Base-by-base conservation (phyloP, 2,329 filamentous ascomycete genomes). In the Penicillium sp. region DNA sequence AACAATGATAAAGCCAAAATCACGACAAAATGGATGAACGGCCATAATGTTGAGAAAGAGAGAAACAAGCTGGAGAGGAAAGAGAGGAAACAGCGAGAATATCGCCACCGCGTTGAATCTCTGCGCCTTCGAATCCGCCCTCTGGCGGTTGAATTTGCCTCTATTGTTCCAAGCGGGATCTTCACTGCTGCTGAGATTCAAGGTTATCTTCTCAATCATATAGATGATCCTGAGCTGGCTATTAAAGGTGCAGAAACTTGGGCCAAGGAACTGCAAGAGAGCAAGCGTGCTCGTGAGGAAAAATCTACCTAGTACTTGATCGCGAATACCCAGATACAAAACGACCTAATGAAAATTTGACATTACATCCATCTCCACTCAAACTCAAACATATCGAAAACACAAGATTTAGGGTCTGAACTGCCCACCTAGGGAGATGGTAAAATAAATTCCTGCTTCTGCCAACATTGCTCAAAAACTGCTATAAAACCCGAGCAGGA, bases 151-250 rank as follows among this genome's bases (percentile, higher is more conserved):
- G 52, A 66, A 15, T 74, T 73, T 47, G 62, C 66, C 0, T 57
- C 59, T 8, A 39, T 53, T 6, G 50, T 73, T 13, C 70, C 71
- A 1, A 53, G 50, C 4, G 62, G 59, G 0, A 62, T 70, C 28
- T 68, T 73, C 45, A 69, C 69, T 0, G 66, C 70, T 20, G 71
- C 70, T 10, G 69, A 73, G 57, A 67, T 73, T 18, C 71, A 74
- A 55, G 70, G 69, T 2, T 71, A 69, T 52, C 58, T 74, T 7
- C 58, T 74, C 3, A 64, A 64, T 25, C 53, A 72, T 39, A 72
- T 70, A 54, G 56, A 59, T 9, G 50, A 58, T 12, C 69, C 69
- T 0, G 57, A 65, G 42, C 45, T 23, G 12, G 71, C 69, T 1
- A 62, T 73, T 35, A 25, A 60, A 12, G 59, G 59, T 10, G 67